phyloP scores from a whole-genome alignment of 306 rosid genomes.

The Lathyrus sativus region DNA sequence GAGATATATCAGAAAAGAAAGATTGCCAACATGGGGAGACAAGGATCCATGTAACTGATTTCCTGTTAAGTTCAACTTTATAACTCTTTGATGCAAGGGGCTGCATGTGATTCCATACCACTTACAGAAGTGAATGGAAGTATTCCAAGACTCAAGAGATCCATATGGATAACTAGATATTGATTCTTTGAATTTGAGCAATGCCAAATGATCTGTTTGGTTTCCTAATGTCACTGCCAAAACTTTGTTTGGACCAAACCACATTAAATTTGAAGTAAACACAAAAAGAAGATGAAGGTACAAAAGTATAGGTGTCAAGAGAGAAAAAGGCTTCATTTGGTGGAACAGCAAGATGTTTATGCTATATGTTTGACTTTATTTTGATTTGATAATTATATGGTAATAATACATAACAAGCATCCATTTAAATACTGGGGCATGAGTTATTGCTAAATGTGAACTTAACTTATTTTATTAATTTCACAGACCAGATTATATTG shows the following conservation, averaged over 20 bases:
- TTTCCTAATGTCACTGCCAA: neutral
- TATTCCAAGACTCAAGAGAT: neutral
- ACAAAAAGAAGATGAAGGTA: neutral
- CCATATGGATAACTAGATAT: neutral
- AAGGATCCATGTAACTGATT: neutral
- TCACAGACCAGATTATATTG: too few species aligned
- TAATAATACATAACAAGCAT: too few species aligned
- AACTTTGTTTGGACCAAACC: neutral
- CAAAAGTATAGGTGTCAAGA: too few species aligned
- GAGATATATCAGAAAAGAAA: too few species aligned
- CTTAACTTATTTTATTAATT: too few species aligned
- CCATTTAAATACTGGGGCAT: too few species aligned
- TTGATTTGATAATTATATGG: too few species aligned
- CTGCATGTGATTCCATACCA: neutral
- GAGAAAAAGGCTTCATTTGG: too few species aligned
- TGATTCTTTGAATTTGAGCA: neutral
- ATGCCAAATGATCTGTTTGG: neutral
- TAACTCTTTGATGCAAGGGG: neutral
- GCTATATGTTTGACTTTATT: too few species aligned
- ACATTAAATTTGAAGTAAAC: too few species aligned
- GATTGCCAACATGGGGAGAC: neutral
- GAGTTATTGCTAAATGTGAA: too few species aligned
- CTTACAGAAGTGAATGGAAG: neutral
- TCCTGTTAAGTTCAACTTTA: neutral
- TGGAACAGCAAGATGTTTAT: too few species aligned